Conservation (phyloP, 1,139 yeast genomes). For the Yamadazyma taylorii region DNA sequence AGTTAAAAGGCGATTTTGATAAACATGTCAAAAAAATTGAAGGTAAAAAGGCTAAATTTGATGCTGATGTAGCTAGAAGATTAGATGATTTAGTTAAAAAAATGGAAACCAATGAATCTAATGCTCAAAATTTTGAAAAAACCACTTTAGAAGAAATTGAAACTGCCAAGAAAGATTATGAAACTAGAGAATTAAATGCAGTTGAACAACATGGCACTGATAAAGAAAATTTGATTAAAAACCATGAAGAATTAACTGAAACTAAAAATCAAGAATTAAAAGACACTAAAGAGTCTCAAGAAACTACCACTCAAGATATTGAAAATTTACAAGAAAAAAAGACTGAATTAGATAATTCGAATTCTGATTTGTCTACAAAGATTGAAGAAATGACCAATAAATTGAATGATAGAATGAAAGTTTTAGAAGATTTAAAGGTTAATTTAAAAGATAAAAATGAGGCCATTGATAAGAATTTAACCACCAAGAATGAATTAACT, state of each 20-base stretch:
- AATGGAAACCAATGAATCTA: constrained; percentile 28
- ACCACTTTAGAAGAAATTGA: constrained; percentile 44
- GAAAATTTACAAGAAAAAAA: constrained; percentile 46
- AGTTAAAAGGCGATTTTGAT: constrained; percentile 42
- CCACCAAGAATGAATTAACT: constrained; percentile 44
- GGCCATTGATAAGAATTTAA: constrained; percentile 34
- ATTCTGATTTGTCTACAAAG: constrained; percentile 43
- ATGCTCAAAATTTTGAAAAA: constrained; percentile 38
- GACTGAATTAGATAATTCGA: constrained; percentile 38
- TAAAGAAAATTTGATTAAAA: constrained; percentile 43
- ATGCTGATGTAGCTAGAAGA: constrained; percentile 38
- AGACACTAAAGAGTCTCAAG: constrained; percentile 48
- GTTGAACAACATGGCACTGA: constrained; percentile 47
- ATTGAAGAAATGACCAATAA: constrained; percentile 45
- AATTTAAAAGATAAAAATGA: constrained; percentile 42
- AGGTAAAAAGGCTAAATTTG: constrained; percentile 41
- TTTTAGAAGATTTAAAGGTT: constrained; percentile 41
- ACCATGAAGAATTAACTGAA: constrained; percentile 48
- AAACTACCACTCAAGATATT: constrained; percentile 45
- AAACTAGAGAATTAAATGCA: constrained; percentile 48
- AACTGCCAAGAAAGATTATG: constrained; percentile 46
- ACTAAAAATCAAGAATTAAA: constrained; percentile 52
- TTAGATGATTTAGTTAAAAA: constrained; percentile 32
- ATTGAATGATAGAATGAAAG: constrained; percentile 39
- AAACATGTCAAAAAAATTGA: constrained; percentile 41